Percentiles rank a stretch among this genome's conserved stretches.
Evolutionary conservation across 1,284 basidiomycete species (phyloP).

Genomic region (Cystobasidiaceae sp.): DNA sequence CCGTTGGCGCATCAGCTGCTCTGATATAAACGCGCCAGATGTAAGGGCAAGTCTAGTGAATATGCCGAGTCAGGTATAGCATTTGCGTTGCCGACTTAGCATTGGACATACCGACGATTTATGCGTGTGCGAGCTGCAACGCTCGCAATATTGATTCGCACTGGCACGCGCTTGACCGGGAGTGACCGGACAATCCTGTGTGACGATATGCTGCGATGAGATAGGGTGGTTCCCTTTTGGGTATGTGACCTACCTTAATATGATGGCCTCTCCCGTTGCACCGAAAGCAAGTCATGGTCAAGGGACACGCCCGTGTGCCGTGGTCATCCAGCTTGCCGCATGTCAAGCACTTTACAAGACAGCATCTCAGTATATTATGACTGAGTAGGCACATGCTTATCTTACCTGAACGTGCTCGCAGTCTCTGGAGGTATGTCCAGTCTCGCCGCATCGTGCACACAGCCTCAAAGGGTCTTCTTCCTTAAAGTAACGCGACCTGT

Average conservation of each 20-base stretch:
- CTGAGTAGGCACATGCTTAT: not conserved
- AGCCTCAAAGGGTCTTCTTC: conserved; percentile 27
- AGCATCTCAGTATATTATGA: not conserved
- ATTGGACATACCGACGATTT: not conserved
- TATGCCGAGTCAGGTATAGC: not conserved
- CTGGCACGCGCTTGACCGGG: not conserved
- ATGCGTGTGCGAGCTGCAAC: conserved; percentile 11
- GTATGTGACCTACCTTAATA: not conserved
- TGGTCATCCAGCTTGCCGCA: conserved; percentile 33
- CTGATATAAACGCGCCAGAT: conserved; percentile 32
- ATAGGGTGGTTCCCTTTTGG: not conserved
- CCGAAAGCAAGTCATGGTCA: conserved; percentile 23
- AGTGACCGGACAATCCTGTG: conserved; percentile 15
- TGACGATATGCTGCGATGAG: not conserved
- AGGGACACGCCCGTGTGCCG: conserved; percentile 18
- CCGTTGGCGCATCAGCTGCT: conserved; percentile 9
- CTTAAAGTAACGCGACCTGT: conserved; percentile 24
- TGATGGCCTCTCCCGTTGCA: conserved; percentile 29
- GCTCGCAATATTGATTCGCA: conserved; percentile 10
- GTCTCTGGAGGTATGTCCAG: conserved; percentile 27
- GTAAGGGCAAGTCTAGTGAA: conserved; percentile 19
- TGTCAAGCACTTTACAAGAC: conserved; percentile 5
- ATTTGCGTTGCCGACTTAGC: not conserved
- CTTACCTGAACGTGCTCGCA: conserved; percentile 30
- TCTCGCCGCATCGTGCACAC: conserved; percentile 30